Conservation (phyloP, 345 rosid species). For the Carallia brachiata region DNA sequence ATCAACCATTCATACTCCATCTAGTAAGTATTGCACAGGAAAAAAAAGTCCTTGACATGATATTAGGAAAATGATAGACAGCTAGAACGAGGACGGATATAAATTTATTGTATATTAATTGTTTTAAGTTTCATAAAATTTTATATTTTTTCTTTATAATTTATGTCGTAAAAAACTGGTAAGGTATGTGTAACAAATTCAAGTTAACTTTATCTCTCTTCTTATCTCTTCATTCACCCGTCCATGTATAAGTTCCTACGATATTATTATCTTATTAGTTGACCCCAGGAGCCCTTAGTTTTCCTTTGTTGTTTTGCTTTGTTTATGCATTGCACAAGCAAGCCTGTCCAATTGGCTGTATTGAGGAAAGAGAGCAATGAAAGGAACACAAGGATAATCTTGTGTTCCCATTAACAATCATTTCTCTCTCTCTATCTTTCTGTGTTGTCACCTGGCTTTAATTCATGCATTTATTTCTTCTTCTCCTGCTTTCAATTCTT, state of each 20-base stretch:
- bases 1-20: conserved; percentile 14
- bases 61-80: neutral
- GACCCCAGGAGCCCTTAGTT: conserved; percentile 16
- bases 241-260: too few relatives aligned
- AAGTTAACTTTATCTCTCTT: too few relatives aligned
- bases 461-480: conserved; percentile 28
- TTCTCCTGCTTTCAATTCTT: conserved; percentile 1
- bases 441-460: neutral
- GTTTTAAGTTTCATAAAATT: too few relatives aligned
- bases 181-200: too few relatives aligned
- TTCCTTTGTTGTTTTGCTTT: conserved; percentile 4
- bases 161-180: too few relatives aligned
- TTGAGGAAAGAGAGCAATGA: conserved; percentile 7
- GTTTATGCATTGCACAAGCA: conserved; percentile 15
- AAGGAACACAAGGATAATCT: conserved; percentile 25
- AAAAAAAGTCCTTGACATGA: neutral
- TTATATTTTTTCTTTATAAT: too few relatives aligned
- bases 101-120: too few relatives aligned
- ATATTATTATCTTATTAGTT: conserved; percentile 7
- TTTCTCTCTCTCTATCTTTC: conserved; percentile 20
- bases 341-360: conserved; percentile 27
- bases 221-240: too few relatives aligned
- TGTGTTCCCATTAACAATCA: conserved; percentile 29
- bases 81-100: too few relatives aligned
- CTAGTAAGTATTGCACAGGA: conserved; percentile 13